Conservation (phyloP, 192 early-diverging fungal genomes). For the Pilobolus umbonatus region DNA sequence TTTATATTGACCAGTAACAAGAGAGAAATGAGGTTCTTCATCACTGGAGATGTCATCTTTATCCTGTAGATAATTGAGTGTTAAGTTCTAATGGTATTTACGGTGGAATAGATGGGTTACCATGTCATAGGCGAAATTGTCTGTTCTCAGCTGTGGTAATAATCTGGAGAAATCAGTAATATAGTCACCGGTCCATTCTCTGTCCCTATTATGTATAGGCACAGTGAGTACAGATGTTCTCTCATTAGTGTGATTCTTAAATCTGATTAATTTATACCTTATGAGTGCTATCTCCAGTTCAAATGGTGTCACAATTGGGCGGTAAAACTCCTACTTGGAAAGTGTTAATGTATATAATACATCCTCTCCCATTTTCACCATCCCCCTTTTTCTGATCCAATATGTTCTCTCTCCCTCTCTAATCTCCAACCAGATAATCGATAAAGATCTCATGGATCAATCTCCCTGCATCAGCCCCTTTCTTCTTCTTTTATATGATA, state of each 20-base stretch:
- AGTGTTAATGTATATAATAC: too few species aligned
- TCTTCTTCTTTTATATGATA: neutral
- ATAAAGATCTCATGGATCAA: too few species aligned
- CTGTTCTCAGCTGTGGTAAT: conserved; percentile 39
- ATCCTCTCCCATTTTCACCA: too few species aligned
- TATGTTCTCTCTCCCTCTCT: too few species aligned
- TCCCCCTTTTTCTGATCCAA: too few species aligned
- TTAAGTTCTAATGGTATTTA: neutral
- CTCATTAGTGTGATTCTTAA: neutral
- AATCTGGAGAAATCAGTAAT: conserved; percentile 63
- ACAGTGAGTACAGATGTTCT: conserved; percentile 2
- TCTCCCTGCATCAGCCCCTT: neutral
- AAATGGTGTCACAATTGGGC: conserved; percentile 90
- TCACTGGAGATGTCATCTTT: conserved; percentile 44
- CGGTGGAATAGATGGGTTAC: conserved; percentile 24
- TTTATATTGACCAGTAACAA: conserved; percentile 81
- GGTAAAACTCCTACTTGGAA: conserved; percentile 66
- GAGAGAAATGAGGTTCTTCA: conserved; percentile 83
- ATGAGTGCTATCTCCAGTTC: conserved; percentile 82
- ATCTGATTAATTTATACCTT: conserved; percentile 6
- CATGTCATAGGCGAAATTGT: conserved; percentile 32
- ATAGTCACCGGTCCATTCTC: conserved; percentile 71
- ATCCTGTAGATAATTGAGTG: conserved; percentile 3
- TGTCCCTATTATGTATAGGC: conserved; percentile 32
- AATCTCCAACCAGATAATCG: too few species aligned